Percentiles rank a stretch among this genome's conserved stretches.
Evolutionary conservation across 2,329 filamentous ascomycete genomes (phyloP).

Genomic region (Colletotrichum simmondsii): DNA sequence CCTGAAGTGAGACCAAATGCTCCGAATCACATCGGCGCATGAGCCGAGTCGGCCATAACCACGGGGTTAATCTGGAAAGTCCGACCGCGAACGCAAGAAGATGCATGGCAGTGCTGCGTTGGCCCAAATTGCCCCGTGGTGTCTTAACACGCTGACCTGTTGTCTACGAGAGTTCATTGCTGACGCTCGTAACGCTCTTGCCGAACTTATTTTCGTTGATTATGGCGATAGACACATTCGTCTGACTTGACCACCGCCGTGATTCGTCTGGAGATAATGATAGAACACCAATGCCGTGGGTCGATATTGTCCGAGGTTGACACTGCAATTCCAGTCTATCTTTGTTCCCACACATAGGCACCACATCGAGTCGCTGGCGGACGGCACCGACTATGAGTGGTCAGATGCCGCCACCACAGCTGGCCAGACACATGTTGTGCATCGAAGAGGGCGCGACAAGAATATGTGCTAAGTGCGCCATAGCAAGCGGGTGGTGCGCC

Average conservation of each 20-base stretch:
- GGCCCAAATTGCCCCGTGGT: neutral
- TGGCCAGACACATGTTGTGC: neutral
- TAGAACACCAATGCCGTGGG: neutral
- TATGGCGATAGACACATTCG: neutral
- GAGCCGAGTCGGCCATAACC: conserved; percentile 14
- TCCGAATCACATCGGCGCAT: conserved; percentile 4
- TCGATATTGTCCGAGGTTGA: neutral
- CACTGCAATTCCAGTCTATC: neutral
- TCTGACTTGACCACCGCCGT: neutral
- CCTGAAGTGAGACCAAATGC: neutral
- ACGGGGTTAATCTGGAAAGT: conserved; percentile 9
- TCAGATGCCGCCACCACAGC: neutral
- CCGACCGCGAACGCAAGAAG: conserved; percentile 7
- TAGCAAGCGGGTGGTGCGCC: neutral
- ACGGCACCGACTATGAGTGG: neutral
- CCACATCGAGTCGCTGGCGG: neutral
- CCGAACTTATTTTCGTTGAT: neutral
- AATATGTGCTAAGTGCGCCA: conserved; percentile 7
- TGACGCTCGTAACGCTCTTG: neutral
- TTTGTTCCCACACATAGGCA: neutral
- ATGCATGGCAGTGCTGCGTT: neutral
- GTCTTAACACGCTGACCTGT: neutral
- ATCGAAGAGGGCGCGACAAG: neutral
- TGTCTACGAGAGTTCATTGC: neutral
- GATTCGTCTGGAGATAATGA: neutral